Conservation (phyloP, 495 filamentous ascomycete genomes). For the Sporormia fimetaria region DNA sequence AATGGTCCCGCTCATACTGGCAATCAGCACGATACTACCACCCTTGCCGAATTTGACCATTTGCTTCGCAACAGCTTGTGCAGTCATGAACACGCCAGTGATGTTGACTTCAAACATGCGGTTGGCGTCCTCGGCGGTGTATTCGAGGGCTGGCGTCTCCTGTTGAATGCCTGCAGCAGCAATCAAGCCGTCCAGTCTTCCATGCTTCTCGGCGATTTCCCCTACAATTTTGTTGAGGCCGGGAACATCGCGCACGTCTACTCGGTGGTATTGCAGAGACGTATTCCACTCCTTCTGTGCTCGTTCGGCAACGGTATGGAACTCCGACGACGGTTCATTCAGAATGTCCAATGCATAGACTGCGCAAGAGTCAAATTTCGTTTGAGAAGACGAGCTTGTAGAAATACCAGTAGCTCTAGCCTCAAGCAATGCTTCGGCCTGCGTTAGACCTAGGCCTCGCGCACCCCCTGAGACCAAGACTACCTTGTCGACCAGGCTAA, state of each 20-base stretch:
- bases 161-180: conserved; percentile 43
- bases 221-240: conserved; percentile 55
- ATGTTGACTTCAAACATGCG: conserved; percentile 69
- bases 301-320: conserved; percentile 50
- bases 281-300: conserved; percentile 56
- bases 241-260: conserved; percentile 72
- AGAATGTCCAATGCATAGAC: conserved; percentile 51
- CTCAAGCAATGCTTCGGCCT: conserved; percentile 70
- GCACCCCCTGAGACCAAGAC: conserved; percentile 69
- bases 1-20: conserved; percentile 61
- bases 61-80: conserved; percentile 59
- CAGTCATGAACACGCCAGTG: conserved; percentile 67
- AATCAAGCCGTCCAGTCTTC: conserved; percentile 66
- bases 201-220: conserved; percentile 57
- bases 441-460: conserved; percentile 65
- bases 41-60: conserved; percentile 65
- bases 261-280: conserved; percentile 62
- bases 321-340: conserved; percentile 44
- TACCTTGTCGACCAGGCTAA: conserved; percentile 65
- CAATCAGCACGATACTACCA: conserved; percentile 62
- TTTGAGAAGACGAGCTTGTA: not conserved
- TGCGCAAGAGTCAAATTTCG: conserved; percentile 8
- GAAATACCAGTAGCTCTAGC: conserved; percentile 52
- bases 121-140: conserved; percentile 56
- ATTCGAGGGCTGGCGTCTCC: conserved; percentile 36